Evolutionary conservation across 805 yeast species (phyloP).

Genomic region (Lipomyces starkeyi): DNA sequence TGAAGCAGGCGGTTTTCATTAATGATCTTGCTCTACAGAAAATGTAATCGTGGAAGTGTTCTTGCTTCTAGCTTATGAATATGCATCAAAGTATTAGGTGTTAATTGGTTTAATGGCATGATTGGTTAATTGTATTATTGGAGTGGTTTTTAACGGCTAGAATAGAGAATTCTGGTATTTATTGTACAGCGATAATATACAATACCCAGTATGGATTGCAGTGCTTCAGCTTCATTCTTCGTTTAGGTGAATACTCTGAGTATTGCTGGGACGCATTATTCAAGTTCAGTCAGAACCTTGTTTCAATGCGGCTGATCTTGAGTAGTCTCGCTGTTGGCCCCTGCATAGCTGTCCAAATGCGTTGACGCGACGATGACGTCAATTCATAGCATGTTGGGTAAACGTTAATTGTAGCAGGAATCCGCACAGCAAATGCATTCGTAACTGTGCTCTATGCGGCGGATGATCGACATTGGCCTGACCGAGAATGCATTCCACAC

Average conservation of each 20-base stretch:
- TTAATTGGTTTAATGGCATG: background rate
- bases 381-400: background rate
- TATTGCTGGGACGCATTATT: background rate
- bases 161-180: background rate
- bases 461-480: constrained; percentile 7
- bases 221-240: background rate
- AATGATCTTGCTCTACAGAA: constrained; percentile 4
- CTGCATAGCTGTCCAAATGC: background rate
- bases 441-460: background rate
- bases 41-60: background rate
- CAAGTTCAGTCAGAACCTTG: too few species aligned
- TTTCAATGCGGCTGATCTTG: background rate
- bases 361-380: background rate
- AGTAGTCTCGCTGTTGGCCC: background rate
- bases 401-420: background rate
- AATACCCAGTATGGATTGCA: background rate
- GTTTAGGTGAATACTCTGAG: background rate
- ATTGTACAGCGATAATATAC: background rate
- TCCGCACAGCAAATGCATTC: background rate
- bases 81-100: constrained; percentile 1
- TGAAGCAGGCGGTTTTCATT: constrained; percentile 6
- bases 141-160: background rate
- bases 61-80: background rate
- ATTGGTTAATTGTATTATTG: background rate
- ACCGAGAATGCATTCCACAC: constrained; percentile 2